phyloP scores from a whole-genome alignment of 192 early-diverging fungal species.

The Coemansia brasiliensis region DNA sequence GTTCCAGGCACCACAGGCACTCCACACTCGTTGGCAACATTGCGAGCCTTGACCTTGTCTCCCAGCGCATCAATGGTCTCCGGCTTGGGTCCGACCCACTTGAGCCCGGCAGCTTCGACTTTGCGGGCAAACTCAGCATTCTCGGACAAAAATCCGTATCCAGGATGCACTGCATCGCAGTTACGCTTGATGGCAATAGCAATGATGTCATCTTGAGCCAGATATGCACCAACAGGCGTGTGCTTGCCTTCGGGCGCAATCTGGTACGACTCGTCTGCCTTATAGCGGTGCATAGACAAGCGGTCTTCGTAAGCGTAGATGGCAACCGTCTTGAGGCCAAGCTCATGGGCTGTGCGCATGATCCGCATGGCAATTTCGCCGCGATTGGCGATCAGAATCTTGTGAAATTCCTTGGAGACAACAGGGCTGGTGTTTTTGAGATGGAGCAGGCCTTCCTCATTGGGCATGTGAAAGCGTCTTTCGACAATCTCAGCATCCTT shows the following conservation, averaged over 20 bases:
- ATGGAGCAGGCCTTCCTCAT: conserved; percentile 53
- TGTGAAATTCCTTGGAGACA: conserved; percentile 49
- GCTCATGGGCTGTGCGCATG: conserved; percentile 89
- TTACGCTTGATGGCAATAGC: conserved; percentile 77
- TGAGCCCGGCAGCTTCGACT: conserved; percentile 85
- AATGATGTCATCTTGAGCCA: conserved; percentile 92
- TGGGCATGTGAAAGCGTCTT: conserved; percentile 58
- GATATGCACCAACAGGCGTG: conserved; percentile 93
- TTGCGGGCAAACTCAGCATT: conserved; percentile 90
- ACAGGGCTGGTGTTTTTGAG: conserved; percentile 54
- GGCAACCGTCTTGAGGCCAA: conserved; percentile 85
- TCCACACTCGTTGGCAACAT: conserved; percentile 73
- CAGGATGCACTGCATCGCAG: conserved; percentile 90
- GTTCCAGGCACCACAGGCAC: conserved; percentile 94
- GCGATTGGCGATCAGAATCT: conserved; percentile 59
- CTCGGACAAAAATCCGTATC: conserved; percentile 96
- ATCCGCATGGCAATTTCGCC: conserved; percentile 94
- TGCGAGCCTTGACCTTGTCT: conserved; percentile 92
- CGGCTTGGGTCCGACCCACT: conserved; percentile 85
- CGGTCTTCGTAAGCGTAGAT: conserved; percentile 92
- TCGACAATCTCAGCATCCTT: conserved; percentile 43
- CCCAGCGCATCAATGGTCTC: conserved; percentile 86
- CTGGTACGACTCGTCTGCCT: conserved; percentile 96
- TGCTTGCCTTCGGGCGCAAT: conserved; percentile 75
- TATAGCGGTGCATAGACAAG: conserved; percentile 89